These are phyloP conservation scores for Globisporangium spiculum DNA, from an alignment of 352 stramenopile genomes.

Conservation along the genomic window DNA sequence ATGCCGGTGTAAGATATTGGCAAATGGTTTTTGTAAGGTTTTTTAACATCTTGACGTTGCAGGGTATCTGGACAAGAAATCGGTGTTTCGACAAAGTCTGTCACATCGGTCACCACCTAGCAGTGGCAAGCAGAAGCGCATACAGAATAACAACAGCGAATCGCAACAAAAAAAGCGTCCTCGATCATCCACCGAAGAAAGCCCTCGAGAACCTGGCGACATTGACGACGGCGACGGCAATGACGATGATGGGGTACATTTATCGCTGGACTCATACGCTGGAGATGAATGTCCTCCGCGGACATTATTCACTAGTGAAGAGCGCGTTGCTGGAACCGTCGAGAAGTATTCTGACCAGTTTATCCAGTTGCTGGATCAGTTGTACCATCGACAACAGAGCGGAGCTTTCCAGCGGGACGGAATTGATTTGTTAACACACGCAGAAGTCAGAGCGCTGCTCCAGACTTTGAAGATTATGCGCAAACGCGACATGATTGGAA, in stretches of 20 bases:
- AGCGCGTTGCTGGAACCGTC: constrained; percentile 50
- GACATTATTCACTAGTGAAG: constrained; percentile 45
- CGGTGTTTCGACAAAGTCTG: not conserved
- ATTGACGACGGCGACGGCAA: constrained; percentile 9
- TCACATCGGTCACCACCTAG: not conserved
- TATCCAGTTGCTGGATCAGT: constrained; percentile 34
- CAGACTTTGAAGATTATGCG: constrained; percentile 68
- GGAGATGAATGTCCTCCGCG: constrained; percentile 30
- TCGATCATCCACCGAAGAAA: constrained; percentile 16
- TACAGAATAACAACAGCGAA: constrained; percentile 3
- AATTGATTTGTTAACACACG: constrained; percentile 39
- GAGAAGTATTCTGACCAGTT: constrained; percentile 68
- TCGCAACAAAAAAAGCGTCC: constrained; percentile 18
- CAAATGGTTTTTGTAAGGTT: not conserved
- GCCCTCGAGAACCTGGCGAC: constrained; percentile 7
- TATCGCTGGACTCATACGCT: constrained; percentile 20
- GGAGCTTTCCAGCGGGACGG: constrained; percentile 26
- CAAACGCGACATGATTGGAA: constrained; percentile 58
- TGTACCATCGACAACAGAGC: constrained; percentile 32
- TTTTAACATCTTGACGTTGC: not conserved
- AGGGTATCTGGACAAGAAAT: constrained; percentile 14
- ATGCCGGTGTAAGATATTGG: not conserved
- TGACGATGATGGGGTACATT: constrained; percentile 2
- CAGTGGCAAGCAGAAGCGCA: constrained; percentile 14
- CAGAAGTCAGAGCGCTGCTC: constrained; percentile 62